Evolutionary conservation across 345 rosid genomes (phyloP).

Genomic region (Carallia pectinifolia): DNA sequence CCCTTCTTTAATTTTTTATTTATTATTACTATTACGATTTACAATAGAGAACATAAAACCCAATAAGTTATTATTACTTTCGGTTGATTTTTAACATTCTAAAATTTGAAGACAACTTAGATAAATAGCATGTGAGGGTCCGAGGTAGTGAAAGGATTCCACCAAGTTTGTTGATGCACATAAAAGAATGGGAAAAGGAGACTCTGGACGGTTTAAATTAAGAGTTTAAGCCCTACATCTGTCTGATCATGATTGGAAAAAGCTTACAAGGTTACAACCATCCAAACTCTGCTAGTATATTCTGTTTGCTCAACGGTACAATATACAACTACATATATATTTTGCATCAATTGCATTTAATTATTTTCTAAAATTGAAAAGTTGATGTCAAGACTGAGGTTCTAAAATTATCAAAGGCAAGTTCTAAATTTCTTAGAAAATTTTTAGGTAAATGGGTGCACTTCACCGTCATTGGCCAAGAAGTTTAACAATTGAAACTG

Average conservation of each 20-base stretch:
- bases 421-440: too few relatives aligned
- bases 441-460: too few relatives aligned
- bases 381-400: too few relatives aligned
- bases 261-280: conserved; percentile 11
- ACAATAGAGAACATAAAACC: too few relatives aligned
- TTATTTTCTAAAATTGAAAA: too few relatives aligned
- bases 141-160: conserved; percentile 31
- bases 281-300: conserved; percentile 34
- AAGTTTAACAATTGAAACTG: too few relatives aligned
- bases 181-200: conserved; percentile 8
- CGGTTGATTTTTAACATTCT: background rate
- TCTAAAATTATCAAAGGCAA: too few relatives aligned
- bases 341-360: too few relatives aligned
- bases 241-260: conserved; percentile 22
- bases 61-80: background rate
- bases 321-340: too few relatives aligned
- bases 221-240: conserved; percentile 28
- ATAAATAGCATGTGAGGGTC: conserved; percentile 29
- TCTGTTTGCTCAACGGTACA: conserved; percentile 19
- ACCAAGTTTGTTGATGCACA: conserved; percentile 1
- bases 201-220: conserved; percentile 34
- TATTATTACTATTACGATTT: too few relatives aligned
- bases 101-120: conserved; percentile 10
- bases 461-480: too few relatives aligned
- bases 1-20: too few relatives aligned